phyloP scores from a whole-genome alignment of 2,329 filamentous ascomycete genomes.

The Venturia effusa region DNA sequence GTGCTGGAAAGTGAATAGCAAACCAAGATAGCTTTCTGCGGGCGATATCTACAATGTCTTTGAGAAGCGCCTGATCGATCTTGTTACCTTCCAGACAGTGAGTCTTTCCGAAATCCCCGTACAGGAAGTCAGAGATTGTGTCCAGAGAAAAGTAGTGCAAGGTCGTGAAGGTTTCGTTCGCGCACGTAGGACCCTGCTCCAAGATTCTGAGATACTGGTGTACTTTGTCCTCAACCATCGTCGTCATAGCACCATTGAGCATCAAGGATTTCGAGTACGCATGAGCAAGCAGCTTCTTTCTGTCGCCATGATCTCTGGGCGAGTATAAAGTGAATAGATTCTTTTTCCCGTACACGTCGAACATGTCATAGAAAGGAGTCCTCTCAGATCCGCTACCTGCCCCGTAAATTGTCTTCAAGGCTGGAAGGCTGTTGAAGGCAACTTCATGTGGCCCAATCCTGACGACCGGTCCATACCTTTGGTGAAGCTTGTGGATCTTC shows the following conservation, averaged over 20 bases:
- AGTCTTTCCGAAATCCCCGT: conserved; percentile 36
- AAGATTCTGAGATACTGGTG: conserved; percentile 31
- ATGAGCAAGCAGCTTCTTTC: conserved; percentile 43
- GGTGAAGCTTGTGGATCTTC: conserved; percentile 33
- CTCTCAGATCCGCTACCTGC: conserved; percentile 41
- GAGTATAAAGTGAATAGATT: conserved; percentile 43
- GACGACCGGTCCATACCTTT: conserved; percentile 35
- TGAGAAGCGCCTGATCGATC: conserved; percentile 30
- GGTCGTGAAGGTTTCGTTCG: conserved; percentile 36
- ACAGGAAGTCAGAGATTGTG: conserved; percentile 42
- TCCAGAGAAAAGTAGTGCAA: conserved; percentile 45
- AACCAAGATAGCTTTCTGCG: conserved; percentile 40
- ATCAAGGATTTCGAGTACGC: conserved; percentile 43
- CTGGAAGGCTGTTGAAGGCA: conserved; percentile 33
- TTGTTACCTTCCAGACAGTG: conserved; percentile 29
- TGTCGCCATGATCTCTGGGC: conserved; percentile 32
- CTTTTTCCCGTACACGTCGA: conserved; percentile 40
- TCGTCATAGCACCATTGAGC: conserved; percentile 22
- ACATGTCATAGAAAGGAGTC: conserved; percentile 44
- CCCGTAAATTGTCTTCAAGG: conserved; percentile 43
- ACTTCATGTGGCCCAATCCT: conserved; percentile 39
- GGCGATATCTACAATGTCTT: conserved; percentile 38
- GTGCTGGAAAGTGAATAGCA: conserved; percentile 32
- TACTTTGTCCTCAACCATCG: conserved; percentile 31
- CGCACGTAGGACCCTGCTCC: conserved; percentile 22